These are phyloP conservation scores for Nannochloropsis salina DNA, from an alignment of 108 stramenopile species.

Conservation along the genomic window DNA sequence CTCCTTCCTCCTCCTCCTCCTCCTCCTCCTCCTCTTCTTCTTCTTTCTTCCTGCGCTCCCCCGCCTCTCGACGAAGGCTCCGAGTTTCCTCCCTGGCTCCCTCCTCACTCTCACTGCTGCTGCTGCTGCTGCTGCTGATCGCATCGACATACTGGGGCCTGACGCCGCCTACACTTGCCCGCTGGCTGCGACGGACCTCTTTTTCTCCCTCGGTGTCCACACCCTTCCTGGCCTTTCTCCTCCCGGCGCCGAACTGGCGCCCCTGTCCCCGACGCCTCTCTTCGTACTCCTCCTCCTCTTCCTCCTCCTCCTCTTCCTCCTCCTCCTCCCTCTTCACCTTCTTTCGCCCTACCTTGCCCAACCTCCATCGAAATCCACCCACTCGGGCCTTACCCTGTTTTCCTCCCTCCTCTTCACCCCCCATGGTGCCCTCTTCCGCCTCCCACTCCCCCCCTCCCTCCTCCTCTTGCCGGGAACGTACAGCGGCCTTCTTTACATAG, in stretches of 20 bases:
- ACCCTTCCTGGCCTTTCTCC: not conserved
- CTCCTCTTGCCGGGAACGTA: too few relatives aligned
- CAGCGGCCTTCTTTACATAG: too few relatives aligned
- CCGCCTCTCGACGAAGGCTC: not conserved
- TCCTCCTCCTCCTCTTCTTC: not conserved
- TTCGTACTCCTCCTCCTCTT: not conserved
- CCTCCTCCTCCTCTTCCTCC: not conserved
- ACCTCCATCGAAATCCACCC: too few relatives aligned
- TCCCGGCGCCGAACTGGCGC: not conserved
- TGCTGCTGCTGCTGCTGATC: constrained; percentile 2
- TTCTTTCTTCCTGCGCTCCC: not conserved
- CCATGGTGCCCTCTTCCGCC: too few relatives aligned
- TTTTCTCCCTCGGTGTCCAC: not conserved
- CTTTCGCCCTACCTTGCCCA: too few relatives aligned
- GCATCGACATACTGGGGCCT: not conserved
- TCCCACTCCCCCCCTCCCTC: too few relatives aligned
- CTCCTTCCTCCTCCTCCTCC: constrained; percentile 3
- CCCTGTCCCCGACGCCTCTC: not conserved
- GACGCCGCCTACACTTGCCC: not conserved
- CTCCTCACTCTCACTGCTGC: not conserved
- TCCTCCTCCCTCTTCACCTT: not conserved
- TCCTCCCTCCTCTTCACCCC: too few relatives aligned
- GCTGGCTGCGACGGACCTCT: not conserved
- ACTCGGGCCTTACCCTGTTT: too few relatives aligned
- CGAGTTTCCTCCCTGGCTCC: not conserved